Conservation (phyloP, 2,329 filamentous ascomycete species). For the Colletotrichum sp. region DNA sequence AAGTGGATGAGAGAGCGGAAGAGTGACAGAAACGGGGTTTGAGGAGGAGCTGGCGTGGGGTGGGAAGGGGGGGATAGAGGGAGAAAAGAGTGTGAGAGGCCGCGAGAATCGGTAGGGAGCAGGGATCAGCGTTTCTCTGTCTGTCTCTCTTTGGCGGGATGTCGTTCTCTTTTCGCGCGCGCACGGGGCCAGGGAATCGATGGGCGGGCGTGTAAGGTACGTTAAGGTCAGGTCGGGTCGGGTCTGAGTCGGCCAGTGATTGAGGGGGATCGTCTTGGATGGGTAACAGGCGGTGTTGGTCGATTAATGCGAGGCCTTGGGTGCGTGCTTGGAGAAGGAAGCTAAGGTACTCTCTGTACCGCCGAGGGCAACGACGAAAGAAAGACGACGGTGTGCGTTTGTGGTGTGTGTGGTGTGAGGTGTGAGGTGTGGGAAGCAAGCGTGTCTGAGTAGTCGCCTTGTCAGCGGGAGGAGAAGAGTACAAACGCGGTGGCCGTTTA, state of each 20-base stretch:
- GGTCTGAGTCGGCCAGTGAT: background rate
- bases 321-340: background rate
- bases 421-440: background rate
- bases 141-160: background rate
- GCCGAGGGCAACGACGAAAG: background rate
- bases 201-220: background rate
- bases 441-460: background rate
- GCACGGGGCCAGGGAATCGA: background rate
- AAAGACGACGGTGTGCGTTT: background rate
- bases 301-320: background rate
- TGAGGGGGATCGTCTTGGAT: background rate
- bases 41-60: background rate
- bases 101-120: conserved; percentile 12
- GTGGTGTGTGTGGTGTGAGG: background rate
- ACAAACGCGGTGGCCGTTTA: background rate
- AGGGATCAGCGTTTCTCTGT: background rate
- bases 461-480: conserved; percentile 3
- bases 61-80: conserved; percentile 10
- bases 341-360: background rate
- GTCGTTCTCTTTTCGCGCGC: conserved; percentile 1
- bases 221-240: background rate
- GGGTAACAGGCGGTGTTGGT: conserved; percentile 7
- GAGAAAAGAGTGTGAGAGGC: conserved; percentile 16
- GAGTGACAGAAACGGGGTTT: background rate
- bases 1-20: background rate